A percentile compares a stretch with the other conserved stretches of the same genome.
phyloP scores from a whole-genome alignment of 179 eudicot genomes.

The Carnegiea gigantea region DNA sequence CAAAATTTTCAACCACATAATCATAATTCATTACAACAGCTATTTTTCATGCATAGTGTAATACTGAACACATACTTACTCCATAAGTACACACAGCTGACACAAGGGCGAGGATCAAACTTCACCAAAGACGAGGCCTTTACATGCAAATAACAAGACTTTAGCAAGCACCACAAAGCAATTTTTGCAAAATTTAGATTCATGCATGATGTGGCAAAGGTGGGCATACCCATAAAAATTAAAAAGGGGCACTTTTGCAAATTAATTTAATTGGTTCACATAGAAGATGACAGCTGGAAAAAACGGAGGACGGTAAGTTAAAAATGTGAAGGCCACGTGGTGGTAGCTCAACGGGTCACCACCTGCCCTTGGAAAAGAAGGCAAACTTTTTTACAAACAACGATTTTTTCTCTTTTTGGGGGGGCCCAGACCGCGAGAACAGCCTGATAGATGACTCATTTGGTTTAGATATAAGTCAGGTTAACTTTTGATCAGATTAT shows the following conservation, averaged over 20 bases:
- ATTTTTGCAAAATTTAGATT: not conserved
- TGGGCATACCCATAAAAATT: not conserved
- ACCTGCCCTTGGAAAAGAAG: slow-evolving; percentile 5
- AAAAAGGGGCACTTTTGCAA: not conserved
- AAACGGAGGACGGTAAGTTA: not conserved
- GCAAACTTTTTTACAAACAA: not conserved
- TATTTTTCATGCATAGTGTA: not conserved
- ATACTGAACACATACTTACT: not conserved
- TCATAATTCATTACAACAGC: not conserved
- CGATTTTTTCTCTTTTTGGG: not conserved
- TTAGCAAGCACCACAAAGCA: not conserved
- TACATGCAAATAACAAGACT: not conserved
- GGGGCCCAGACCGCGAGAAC: not conserved
- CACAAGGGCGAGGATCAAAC: not conserved
- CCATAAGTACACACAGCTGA: not conserved
- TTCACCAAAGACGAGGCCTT: not conserved
- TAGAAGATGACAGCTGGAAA: slow-evolving; percentile 5
- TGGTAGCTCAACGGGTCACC: not conserved
- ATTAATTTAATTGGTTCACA: not conserved
- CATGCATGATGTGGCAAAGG: not conserved
- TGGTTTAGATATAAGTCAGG: too few relatives aligned
- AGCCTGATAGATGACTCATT: too few relatives aligned
- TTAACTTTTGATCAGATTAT: too few relatives aligned
- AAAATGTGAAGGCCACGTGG: slow-evolving; percentile 1
- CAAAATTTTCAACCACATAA: not conserved